A percentile compares a stretch with the other conserved stretches of the same genome.
Evolutionary conservation across 164 flowering plant genomes (phyloP).

Genomic region (Akebia trifoliata): DNA sequence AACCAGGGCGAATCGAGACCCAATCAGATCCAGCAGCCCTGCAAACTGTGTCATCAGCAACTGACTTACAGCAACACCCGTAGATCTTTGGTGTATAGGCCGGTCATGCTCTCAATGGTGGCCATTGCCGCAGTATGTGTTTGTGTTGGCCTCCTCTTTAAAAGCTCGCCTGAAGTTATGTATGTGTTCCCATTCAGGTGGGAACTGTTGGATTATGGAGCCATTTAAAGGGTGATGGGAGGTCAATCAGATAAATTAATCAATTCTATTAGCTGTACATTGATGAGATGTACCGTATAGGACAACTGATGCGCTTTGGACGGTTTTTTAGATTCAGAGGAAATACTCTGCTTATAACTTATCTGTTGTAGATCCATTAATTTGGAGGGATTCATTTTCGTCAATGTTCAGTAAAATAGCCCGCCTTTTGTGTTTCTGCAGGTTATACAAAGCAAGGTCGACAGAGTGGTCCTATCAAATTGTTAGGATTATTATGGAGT

Average conservation of each 20-base stretch:
- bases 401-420: too few relatives aligned
- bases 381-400: too few relatives aligned
- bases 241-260: not conserved
- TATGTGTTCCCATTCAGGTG: constrained; percentile 55
- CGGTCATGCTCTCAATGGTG: constrained; percentile 80
- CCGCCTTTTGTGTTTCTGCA: too few relatives aligned
- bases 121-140: constrained; percentile 91
- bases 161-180: constrained; percentile 64
- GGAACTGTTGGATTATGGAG: constrained; percentile 42
- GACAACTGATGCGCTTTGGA: too few relatives aligned
- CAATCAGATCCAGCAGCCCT: constrained; percentile 14
- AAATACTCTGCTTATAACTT: too few relatives aligned
- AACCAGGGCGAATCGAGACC: constrained; percentile 19
- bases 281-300: too few relatives aligned
- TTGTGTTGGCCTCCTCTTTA: constrained; percentile 76
- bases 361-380: too few relatives aligned
- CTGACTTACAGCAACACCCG: constrained; percentile 24
- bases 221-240: not conserved
- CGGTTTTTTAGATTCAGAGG: too few relatives aligned
- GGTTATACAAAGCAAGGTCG: too few relatives aligned
- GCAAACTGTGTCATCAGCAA: constrained; percentile 50
- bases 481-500: too few relatives aligned
- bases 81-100: constrained; percentile 51
- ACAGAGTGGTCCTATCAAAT: too few relatives aligned
- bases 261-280: too few relatives aligned